Percentiles rank a stretch among this genome's conserved stretches.
phyloP scores from a whole-genome alignment of 495 filamentous ascomycete genomes.

The Astrothelium macrocarpum region DNA sequence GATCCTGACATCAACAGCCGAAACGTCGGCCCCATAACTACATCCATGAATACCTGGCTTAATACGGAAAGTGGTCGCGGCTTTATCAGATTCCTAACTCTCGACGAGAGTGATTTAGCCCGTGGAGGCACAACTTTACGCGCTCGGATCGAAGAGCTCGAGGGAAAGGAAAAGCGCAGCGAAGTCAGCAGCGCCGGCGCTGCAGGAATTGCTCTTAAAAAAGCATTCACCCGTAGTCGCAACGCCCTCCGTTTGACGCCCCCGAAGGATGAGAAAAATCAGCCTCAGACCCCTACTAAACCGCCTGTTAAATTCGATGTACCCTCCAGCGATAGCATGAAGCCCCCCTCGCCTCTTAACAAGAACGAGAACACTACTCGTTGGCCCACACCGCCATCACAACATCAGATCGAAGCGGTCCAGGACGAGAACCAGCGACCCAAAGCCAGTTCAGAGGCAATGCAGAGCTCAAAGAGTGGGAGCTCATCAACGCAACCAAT shows the following conservation, averaged over 20 bases:
- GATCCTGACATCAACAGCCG: conserved; percentile 72
- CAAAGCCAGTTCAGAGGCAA: background rate
- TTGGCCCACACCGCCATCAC: background rate
- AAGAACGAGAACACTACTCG: conserved; percentile 2
- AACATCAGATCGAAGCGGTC: background rate
- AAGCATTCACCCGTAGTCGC: background rate
- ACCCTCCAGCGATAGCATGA: background rate
- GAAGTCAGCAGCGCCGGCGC: background rate
- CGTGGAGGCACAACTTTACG: conserved; percentile 58
- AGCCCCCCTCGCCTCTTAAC: background rate
- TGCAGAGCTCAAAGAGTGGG: background rate
- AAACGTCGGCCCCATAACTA: conserved; percentile 65
- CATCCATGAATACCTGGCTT: conserved; percentile 56
- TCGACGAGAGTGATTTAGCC: conserved; percentile 60
- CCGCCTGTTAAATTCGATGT: background rate
- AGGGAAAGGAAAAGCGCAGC: conserved; percentile 24
- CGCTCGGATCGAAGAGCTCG: conserved; percentile 55
- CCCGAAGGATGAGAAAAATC: background rate
- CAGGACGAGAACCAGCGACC: background rate
- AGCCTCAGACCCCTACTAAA: background rate
- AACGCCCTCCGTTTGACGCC: background rate
- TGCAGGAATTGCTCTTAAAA: background rate
- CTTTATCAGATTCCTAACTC: conserved; percentile 58
- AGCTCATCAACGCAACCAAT: background rate
- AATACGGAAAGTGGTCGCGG: conserved; percentile 55